A percentile compares a stretch with the other conserved stretches of the same genome.
These are phyloP conservation scores for Carallia brachiata DNA, from an alignment of 345 rosid species.

Conservation along the genomic window DNA sequence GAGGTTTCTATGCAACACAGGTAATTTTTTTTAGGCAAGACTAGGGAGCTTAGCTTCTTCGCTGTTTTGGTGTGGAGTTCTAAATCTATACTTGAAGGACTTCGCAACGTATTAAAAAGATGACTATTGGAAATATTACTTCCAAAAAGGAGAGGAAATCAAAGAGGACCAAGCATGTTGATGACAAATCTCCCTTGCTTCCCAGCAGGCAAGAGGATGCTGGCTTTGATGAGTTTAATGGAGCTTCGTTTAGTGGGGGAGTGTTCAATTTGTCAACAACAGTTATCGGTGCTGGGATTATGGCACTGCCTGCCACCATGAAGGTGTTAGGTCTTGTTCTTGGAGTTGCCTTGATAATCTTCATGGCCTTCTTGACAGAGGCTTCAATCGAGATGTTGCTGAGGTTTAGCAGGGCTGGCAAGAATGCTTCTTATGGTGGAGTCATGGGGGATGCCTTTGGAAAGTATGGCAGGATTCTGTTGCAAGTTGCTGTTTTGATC, in stretches of 20 bases:
- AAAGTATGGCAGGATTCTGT: slow-evolving; percentile 44
- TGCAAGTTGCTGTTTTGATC: slow-evolving; percentile 61
- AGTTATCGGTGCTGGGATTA: slow-evolving; percentile 83
- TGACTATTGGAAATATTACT: slow-evolving; percentile 46
- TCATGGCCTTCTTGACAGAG: slow-evolving; percentile 71
- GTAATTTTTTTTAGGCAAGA: not conserved
- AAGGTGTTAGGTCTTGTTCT: slow-evolving; percentile 69
- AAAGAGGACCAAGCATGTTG: slow-evolving; percentile 37
- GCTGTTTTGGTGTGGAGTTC: slow-evolving; percentile 6
- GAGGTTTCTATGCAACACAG: not conserved
- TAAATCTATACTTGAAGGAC: slow-evolving; percentile 12
- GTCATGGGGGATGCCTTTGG: slow-evolving; percentile 84
- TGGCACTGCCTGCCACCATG: slow-evolving; percentile 93
- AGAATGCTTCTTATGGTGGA: slow-evolving; percentile 55
- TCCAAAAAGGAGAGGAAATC: slow-evolving; percentile 51
- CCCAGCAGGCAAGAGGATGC: slow-evolving; percentile 38
- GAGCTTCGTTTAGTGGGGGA: slow-evolving; percentile 79
- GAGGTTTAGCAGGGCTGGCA: slow-evolving; percentile 61
- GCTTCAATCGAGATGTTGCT: slow-evolving; percentile 66
- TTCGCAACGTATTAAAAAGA: slow-evolving; percentile 24
- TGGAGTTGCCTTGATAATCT: slow-evolving; percentile 55
- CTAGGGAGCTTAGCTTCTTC: not conserved
- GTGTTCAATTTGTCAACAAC: slow-evolving; percentile 83
- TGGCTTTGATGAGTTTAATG: slow-evolving; percentile 52
- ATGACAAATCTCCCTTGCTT: slow-evolving; percentile 52